Evolutionary conservation across 2,329 filamentous ascomycete genomes (phyloP).

Genomic region (Penicillium expansum): DNA sequence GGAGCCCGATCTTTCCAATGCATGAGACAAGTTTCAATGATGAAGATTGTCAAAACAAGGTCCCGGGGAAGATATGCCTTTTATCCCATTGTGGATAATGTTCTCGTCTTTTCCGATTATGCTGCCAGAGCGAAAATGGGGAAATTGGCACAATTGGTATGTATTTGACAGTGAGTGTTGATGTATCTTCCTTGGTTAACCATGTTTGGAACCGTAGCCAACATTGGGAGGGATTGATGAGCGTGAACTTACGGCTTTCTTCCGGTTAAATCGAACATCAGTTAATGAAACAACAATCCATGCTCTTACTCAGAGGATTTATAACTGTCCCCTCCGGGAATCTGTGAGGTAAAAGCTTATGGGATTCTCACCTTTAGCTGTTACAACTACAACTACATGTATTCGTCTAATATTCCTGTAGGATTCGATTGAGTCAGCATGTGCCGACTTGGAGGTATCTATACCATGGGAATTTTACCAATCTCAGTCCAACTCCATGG

Average conservation of each 20-base stretch:
- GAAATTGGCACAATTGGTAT: conserved; percentile 7
- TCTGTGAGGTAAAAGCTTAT: neutral
- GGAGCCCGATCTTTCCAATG: conserved; percentile 1
- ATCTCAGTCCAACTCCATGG: conserved; percentile 40
- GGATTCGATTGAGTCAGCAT: conserved; percentile 1
- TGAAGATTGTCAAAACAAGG: conserved; percentile 3
- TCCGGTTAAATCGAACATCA: neutral
- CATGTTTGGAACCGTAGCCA: neutral
- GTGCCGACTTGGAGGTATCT: conserved; percentile 40
- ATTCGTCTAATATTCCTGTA: conserved; percentile 2
- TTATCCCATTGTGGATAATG: conserved; percentile 2
- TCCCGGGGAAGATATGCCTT: conserved; percentile 2
- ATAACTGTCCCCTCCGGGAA: conserved; percentile 1
- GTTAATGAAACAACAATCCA: neutral
- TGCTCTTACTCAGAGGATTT: neutral
- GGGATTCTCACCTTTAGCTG: neutral
- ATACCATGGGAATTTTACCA: conserved; percentile 43
- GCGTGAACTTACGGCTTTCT: neutral
- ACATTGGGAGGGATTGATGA: conserved; percentile 7
- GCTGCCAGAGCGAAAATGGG: conserved; percentile 1
- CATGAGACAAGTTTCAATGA: conserved; percentile 3
- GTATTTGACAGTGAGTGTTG: neutral
- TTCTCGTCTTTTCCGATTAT: conserved; percentile 10
- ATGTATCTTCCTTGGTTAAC: neutral
- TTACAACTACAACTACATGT: too few relatives aligned